Conservation (phyloP, 1,284 basidiomycete species). For the Neonothopanus nambi region DNA sequence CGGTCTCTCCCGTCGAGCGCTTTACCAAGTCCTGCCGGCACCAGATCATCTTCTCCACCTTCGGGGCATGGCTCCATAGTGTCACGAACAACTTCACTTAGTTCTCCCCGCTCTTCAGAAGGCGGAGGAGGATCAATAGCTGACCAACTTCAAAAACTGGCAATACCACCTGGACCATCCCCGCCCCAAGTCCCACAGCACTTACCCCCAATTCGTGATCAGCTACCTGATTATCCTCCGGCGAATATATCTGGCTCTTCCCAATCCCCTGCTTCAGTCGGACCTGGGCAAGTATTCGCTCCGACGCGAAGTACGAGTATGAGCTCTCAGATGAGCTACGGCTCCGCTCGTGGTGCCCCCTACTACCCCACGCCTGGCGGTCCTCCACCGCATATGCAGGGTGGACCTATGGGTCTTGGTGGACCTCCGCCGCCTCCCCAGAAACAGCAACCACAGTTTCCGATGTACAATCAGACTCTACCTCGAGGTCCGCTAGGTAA, state of each 20-base stretch:
- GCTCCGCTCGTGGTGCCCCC: neutral
- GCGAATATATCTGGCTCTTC: constrained; percentile 3
- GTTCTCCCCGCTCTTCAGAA: constrained; percentile 13
- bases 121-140: constrained; percentile 7
- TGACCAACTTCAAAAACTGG: constrained; percentile 22
- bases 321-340: constrained; percentile 22
- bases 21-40: neutral
- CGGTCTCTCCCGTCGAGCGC: neutral
- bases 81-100: constrained; percentile 16
- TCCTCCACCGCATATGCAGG: neutral
- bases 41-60: constrained; percentile 12
- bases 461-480: neutral
- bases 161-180: constrained; percentile 29
- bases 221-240: constrained; percentile 17
- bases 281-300: constrained; percentile 13
- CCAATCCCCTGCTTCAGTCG: constrained; percentile 6
- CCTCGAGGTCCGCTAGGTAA: constrained; percentile 5
- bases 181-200: constrained; percentile 17
- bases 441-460: too few relatives aligned
- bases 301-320: constrained; percentile 42
- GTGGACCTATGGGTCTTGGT: neutral
- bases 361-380: constrained; percentile 13
- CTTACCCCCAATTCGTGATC: constrained; percentile 7
- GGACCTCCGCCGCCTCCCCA: too few relatives aligned
- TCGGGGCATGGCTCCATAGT: constrained; percentile 3